Evolutionary conservation across 768 basidiomycete genomes (phyloP).

Genomic region (Russula lepida): DNA sequence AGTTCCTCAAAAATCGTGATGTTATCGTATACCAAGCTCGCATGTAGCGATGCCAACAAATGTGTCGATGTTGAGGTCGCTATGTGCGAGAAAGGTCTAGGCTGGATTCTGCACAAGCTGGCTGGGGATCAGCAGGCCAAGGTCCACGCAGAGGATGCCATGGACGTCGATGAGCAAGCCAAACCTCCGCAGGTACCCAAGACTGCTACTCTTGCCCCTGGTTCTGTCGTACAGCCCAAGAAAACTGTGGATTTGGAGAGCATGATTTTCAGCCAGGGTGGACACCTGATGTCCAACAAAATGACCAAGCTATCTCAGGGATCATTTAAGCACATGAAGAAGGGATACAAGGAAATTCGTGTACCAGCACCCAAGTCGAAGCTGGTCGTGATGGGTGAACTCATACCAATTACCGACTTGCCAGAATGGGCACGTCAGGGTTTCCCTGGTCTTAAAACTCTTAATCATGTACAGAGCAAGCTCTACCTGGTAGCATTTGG

Average conservation of each 20-base stretch:
- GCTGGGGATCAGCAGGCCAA: slow-evolving; percentile 70
- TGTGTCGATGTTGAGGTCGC: slow-evolving; percentile 91
- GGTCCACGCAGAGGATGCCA: slow-evolving; percentile 44
- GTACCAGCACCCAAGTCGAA: slow-evolving; percentile 88
- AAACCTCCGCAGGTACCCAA: slow-evolving; percentile 48
- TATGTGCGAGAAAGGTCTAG: slow-evolving; percentile 95
- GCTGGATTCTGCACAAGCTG: slow-evolving; percentile 89
- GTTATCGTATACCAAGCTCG: slow-evolving; percentile 89
- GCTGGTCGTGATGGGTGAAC: slow-evolving; percentile 49
- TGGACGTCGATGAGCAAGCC: slow-evolving; percentile 68
- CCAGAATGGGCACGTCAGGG: slow-evolving; percentile 85
- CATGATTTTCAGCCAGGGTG: slow-evolving; percentile 95
- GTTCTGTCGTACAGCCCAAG: slow-evolving; percentile 81
- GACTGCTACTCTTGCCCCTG: slow-evolving; percentile 81
- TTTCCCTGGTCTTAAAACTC: slow-evolving; percentile 64
- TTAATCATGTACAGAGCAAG: slow-evolving; percentile 92
- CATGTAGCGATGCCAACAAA: slow-evolving; percentile 81
- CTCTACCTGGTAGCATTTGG: slow-evolving; percentile 90
- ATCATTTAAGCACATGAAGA: slow-evolving; percentile 92
- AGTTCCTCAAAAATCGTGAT: slow-evolving; percentile 91
- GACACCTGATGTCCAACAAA: slow-evolving; percentile 97
- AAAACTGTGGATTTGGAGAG: slow-evolving; percentile 80
- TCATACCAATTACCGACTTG: slow-evolving; percentile 62
- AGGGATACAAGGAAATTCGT: slow-evolving; percentile 97
- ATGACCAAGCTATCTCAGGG: slow-evolving; percentile 97